phyloP scores from a whole-genome alignment of 2,329 filamentous ascomycete species.

The Fusarium circinatum region DNA sequence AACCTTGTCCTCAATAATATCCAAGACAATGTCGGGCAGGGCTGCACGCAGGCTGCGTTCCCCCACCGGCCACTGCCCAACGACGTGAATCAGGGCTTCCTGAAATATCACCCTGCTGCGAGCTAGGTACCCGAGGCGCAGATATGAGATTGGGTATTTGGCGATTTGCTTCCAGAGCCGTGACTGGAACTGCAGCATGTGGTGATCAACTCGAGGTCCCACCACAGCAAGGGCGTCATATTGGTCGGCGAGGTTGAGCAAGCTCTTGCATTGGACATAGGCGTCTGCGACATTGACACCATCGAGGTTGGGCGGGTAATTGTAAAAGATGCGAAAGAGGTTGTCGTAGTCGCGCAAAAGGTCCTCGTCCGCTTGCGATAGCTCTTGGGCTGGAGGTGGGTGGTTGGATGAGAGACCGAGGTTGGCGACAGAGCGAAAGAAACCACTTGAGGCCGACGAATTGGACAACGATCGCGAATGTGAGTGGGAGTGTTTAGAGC shows the following conservation, averaged over 20 bases:
- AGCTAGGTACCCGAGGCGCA: slow-evolving; percentile 88
- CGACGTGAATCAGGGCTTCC: slow-evolving; percentile 91
- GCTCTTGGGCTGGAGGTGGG: slow-evolving; percentile 55
- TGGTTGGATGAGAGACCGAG: slow-evolving; percentile 65
- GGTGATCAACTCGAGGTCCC: slow-evolving; percentile 90
- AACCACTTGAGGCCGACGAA: slow-evolving; percentile 57
- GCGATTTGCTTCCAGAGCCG: slow-evolving; percentile 95
- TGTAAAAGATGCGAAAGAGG: slow-evolving; percentile 95
- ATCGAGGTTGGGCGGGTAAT: slow-evolving; percentile 85
- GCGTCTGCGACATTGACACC: slow-evolving; percentile 89
- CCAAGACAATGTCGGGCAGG: slow-evolving; percentile 80
- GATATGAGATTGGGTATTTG: slow-evolving; percentile 92
- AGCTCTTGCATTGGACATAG: slow-evolving; percentile 92
- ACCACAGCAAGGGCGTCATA: slow-evolving; percentile 92
- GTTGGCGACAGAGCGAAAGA: slow-evolving; percentile 90
- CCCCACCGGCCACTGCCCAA: slow-evolving; percentile 90
- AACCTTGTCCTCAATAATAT: slow-evolving; percentile 94
- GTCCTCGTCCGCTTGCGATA: slow-evolving; percentile 74
- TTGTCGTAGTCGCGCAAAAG: slow-evolving; percentile 94
- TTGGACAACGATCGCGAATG: slow-evolving; percentile 63
- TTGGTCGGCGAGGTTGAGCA: slow-evolving; percentile 89
- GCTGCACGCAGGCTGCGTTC: slow-evolving; percentile 79
- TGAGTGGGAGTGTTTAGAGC: slow-evolving; percentile 40
- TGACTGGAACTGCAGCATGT: slow-evolving; percentile 90
- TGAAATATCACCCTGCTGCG: slow-evolving; percentile 85